phyloP scores from a whole-genome alignment of 2,329 filamentous ascomycete species.

The Hypoxylon sp. region DNA sequence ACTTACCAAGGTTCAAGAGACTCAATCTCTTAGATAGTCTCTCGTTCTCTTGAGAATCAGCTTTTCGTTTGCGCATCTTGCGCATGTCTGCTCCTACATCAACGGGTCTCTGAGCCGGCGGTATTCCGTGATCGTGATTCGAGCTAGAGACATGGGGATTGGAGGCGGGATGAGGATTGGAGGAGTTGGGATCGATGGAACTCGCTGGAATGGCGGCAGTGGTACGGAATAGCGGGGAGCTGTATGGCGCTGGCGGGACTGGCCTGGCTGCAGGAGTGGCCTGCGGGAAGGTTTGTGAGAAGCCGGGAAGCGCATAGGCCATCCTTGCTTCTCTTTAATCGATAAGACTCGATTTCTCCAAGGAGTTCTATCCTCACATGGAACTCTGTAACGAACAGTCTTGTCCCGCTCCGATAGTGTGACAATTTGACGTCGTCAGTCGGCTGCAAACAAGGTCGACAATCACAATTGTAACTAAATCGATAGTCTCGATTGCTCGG shows the following conservation, averaged over 20 bases:
- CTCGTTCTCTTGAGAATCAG: slow-evolving; percentile 68
- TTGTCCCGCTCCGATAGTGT: no score
- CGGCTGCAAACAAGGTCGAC: neutral
- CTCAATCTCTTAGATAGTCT: slow-evolving; percentile 86
- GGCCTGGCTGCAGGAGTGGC: no score
- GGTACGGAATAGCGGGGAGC: slow-evolving; percentile 25
- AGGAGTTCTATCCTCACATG: neutral
- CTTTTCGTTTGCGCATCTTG: slow-evolving; percentile 65
- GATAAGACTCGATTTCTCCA: slow-evolving; percentile 23
- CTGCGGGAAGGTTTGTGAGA: slow-evolving; percentile 7
- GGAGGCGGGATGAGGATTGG: slow-evolving; percentile 12
- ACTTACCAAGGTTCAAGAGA: slow-evolving; percentile 78
- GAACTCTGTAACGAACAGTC: neutral
- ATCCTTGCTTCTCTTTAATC: slow-evolving; percentile 25
- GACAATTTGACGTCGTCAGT: neutral
- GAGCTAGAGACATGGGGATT: slow-evolving; percentile 21
- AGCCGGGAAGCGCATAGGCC: slow-evolving; percentile 18
- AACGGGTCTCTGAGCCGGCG: slow-evolving; percentile 10
- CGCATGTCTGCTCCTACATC: slow-evolving; percentile 33
- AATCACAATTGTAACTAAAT: neutral
- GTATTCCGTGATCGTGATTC: neutral
- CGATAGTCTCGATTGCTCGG: neutral
- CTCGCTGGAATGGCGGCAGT: slow-evolving; percentile 17
- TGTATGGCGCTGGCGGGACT: slow-evolving; percentile 12
- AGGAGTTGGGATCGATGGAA: slow-evolving; percentile 29